phyloP scores from a whole-genome alignment of 2,329 filamentous ascomycete species.

The Samsoniella hepiali region DNA sequence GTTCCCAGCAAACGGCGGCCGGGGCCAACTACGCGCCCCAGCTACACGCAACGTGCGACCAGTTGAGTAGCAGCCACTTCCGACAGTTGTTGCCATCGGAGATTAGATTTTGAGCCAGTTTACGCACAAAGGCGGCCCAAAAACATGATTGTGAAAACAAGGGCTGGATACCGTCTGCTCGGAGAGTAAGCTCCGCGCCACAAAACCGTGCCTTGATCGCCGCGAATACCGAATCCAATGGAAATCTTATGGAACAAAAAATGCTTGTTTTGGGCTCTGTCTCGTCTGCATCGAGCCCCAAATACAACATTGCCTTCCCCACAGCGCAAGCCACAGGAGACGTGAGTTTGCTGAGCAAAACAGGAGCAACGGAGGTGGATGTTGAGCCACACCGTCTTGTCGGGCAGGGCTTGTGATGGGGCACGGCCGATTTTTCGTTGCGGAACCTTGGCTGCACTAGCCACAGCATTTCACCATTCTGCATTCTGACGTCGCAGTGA shows the following conservation, averaged over 20 bases:
- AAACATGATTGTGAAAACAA: too few relatives aligned
- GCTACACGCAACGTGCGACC: too few relatives aligned
- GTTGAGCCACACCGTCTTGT: constrained; percentile 10
- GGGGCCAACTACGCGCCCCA: too few relatives aligned
- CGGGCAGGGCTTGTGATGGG: background rate
- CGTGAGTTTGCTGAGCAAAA: too few relatives aligned
- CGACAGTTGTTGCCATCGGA: too few relatives aligned
- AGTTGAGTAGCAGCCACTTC: too few relatives aligned
- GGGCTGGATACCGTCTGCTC: background rate
- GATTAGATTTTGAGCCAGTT: too few relatives aligned
- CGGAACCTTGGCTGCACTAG: background rate
- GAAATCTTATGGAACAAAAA: background rate
- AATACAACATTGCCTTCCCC: background rate
- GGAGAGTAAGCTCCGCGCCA: constrained; percentile 1
- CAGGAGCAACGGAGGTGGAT: background rate
- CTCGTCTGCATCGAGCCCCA: constrained; percentile 5
- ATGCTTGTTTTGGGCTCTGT: background rate
- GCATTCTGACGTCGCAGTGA: constrained; percentile 11
- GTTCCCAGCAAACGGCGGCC: too few relatives aligned
- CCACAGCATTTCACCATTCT: background rate
- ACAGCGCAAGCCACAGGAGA: background rate
- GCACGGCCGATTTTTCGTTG: background rate
- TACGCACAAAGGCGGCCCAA: too few relatives aligned
- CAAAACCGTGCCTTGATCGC: background rate
- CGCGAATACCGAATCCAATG: background rate